Evolutionary conservation across 2,329 filamentous ascomycete species (phyloP).

Genomic region (Fusarium napiforme): DNA sequence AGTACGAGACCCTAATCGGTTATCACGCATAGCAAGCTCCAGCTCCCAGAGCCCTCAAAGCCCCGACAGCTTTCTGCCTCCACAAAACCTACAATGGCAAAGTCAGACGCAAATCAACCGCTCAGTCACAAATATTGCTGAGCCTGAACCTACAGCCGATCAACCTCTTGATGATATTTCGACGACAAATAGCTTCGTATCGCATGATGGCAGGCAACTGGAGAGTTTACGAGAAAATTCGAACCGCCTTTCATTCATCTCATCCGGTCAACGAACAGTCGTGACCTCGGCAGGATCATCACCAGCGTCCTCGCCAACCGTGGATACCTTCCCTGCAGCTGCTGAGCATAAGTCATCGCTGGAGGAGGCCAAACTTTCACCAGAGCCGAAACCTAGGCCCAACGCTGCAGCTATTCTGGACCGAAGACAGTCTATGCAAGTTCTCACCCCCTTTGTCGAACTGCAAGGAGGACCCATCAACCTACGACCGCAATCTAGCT

Average conservation of each 20-base stretch:
- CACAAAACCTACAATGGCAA: conserved; percentile 26
- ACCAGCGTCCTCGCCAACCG: conserved; percentile 65
- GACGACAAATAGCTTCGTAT: conserved; percentile 66
- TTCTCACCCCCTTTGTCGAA: conserved; percentile 57
- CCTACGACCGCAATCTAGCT: conserved; percentile 38
- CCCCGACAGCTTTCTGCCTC: conserved; percentile 22
- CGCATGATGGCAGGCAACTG: conserved; percentile 68
- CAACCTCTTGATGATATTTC: conserved; percentile 65
- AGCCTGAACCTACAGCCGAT: conserved; percentile 49
- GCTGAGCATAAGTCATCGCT: conserved; percentile 33
- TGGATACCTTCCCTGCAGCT: conserved; percentile 58
- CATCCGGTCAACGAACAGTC: conserved; percentile 69
- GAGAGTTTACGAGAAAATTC: conserved; percentile 67
- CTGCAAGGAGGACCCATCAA: conserved; percentile 46
- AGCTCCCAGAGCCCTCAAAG: conserved; percentile 29
- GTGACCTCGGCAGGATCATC: conserved; percentile 67
- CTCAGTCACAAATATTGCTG: conserved; percentile 25
- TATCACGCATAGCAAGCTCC: conserved; percentile 49
- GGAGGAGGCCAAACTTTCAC: conserved; percentile 38
- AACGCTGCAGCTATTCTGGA: conserved; percentile 64
- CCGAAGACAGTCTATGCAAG: conserved; percentile 64
- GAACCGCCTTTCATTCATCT: conserved; percentile 68
- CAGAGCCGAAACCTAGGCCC: conserved; percentile 58
- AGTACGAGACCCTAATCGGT: conserved; percentile 60
- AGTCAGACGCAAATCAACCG: conserved; percentile 20